These are phyloP conservation scores for Suhomyces xylopsoci DNA, from an alignment of 805 yeast genomes.

Conservation along the genomic window DNA sequence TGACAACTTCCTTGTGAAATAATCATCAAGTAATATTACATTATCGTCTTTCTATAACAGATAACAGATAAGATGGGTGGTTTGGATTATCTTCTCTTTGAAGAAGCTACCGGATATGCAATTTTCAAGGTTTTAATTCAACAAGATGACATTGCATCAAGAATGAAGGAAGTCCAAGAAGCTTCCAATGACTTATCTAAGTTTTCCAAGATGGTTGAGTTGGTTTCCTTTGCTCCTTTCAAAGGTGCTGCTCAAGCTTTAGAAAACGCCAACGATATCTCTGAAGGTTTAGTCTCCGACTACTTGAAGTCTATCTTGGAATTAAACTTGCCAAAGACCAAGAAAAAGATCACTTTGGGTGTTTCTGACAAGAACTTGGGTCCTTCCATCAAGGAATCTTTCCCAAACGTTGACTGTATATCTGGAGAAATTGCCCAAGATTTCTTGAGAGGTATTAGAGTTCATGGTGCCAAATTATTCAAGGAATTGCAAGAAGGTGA, in stretches of 20 bases:
- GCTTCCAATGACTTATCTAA: conserved; percentile 80
- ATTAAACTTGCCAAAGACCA: conserved; percentile 82
- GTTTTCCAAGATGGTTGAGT: conserved; percentile 89
- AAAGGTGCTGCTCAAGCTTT: conserved; percentile 99
- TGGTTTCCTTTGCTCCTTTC: conserved; percentile 95
- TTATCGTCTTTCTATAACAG: not conserved
- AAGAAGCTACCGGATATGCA: conserved; percentile 98
- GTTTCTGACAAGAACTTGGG: conserved; percentile 94
- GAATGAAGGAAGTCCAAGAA: conserved; percentile 90
- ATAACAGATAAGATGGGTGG: conserved; percentile 12
- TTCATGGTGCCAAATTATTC: conserved; percentile 81
- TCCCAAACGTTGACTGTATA: conserved; percentile 86
- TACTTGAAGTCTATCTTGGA: conserved; percentile 86
- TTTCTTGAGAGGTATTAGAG: conserved; percentile 90
- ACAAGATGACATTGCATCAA: conserved; percentile 90
- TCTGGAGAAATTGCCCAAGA: conserved; percentile 93
- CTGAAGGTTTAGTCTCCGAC: conserved; percentile 95
- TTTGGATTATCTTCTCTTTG: conserved; percentile 88
- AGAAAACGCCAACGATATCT: conserved; percentile 95
- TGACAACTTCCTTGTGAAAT: not conserved
- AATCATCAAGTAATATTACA: not conserved
- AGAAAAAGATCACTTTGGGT: conserved; percentile 71
- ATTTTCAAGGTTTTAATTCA: conserved; percentile 89
- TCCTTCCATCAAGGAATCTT: conserved; percentile 88
- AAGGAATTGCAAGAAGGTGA: conserved; percentile 94